Evolutionary conservation across 2,329 filamentous ascomycete genomes (phyloP).

Genomic region (Periconia sp.): DNA sequence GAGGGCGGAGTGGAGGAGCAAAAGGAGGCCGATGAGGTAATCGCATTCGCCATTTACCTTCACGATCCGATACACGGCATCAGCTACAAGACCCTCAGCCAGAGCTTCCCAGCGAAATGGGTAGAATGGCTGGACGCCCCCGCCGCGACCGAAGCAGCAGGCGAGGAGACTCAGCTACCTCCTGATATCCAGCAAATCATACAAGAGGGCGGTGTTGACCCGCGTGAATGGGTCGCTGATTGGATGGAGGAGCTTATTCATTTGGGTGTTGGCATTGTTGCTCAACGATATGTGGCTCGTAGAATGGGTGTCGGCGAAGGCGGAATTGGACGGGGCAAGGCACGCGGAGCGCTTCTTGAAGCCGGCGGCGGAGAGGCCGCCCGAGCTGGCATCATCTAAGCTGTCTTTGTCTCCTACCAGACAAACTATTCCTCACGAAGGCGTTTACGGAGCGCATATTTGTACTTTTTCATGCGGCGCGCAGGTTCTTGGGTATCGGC

Average conservation of each 20-base stretch:
- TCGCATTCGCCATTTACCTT: conserved; percentile 79
- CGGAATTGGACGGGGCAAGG: conserved; percentile 65
- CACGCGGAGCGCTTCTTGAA: conserved; percentile 61
- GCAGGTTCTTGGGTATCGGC: too few relatives aligned
- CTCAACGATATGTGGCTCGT: conserved; percentile 91
- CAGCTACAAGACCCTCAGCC: conserved; percentile 81
- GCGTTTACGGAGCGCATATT: too few relatives aligned
- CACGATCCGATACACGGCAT: conserved; percentile 92
- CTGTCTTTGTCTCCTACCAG: not conserved
- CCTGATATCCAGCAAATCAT: conserved; percentile 89
- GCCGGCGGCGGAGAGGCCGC: conserved; percentile 66
- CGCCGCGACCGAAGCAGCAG: conserved; percentile 32
- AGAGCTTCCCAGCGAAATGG: conserved; percentile 85
- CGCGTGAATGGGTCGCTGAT: conserved; percentile 94
- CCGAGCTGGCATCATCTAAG: conserved; percentile 54
- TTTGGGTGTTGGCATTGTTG: conserved; percentile 81
- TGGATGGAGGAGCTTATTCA: conserved; percentile 91
- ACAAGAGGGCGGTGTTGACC: conserved; percentile 76
- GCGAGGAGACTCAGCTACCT: conserved; percentile 66
- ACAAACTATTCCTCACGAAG: conserved; percentile 4
- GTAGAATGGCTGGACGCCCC: conserved; percentile 83
- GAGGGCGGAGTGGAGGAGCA: conserved; percentile 57
- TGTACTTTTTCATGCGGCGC: not conserved
- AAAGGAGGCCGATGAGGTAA: conserved; percentile 68
- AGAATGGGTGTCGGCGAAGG: conserved; percentile 96